Base-by-base conservation (phyloP, 345 rosid species). In the Turritis glabra region DNA sequence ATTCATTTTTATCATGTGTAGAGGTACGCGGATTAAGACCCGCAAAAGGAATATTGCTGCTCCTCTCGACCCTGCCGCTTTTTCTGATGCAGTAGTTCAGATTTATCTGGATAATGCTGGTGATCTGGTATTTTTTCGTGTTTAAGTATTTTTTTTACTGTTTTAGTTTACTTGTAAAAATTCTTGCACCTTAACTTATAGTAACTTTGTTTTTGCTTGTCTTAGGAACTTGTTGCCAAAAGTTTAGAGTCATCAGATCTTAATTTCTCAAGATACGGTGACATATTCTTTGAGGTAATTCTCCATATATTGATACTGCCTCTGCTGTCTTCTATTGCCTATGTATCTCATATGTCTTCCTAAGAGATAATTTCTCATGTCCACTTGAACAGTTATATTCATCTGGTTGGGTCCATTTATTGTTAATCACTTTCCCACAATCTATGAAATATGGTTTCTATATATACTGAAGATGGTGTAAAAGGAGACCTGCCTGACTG, bases 1-100 rank as follows among this genome's bases (percentile, higher is more conserved):
- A 0, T 35, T 33, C 17, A 10, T 67, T 17, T 79, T 8, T 38
- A 3, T n/a, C n/a, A n/a, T 78, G 46, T 65, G 55, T 29, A 63
- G 98, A 79, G 98, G 99, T 72, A 88, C 97, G 97, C 98, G 98
- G 98, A 95, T 95, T 92, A 95, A 95, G 98, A 84, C 98, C 98
- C 97, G 98, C 97, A 95, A 95, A 85, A 89, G 98, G 89, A 95
- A 95, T 76, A 95, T 95, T 60, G 90, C 98, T 8, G 94, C 94
- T 14, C 98, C 99, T 9, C 84, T 90, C 84, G 98, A 90, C 92
- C 96, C 99, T 92, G 92, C 97, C 75, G 90, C 96, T 25, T 92
- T 92, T 83, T 85, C 99, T 23, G 98, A 90, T 89, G 97, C 92
- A 77, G 96, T 95, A 90, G 91, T 95, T 84, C 91, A 86, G 94